Evolutionary conservation across 306 rosid genomes (phyloP), one percentile per base, ranked within the genome.

Genomic region (Vigna reflexopilosa): DNA sequence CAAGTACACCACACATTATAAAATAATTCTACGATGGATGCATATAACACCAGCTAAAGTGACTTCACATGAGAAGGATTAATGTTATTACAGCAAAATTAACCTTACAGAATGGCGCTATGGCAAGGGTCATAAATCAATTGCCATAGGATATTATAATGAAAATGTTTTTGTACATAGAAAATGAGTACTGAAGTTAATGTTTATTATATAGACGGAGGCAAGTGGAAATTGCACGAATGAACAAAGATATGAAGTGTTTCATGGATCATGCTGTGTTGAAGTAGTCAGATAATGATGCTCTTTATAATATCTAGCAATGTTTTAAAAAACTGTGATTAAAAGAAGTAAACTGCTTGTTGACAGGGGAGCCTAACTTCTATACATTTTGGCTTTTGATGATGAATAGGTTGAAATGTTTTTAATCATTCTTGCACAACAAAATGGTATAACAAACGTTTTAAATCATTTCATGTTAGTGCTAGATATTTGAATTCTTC

Each of bases 101-200:
- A 58, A 14, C 15, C 13, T 76, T 81, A 81, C 77, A 2, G 24
- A 69, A 7, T 1, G 65, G 67, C 61, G 76, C 52, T 56, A 75
- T 44, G 72, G 77, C 54, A 74, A 47, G 67, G 48, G 56, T 26
- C 57, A 59, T 5, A 38, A 19, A 26, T 22, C 1, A 51, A 15
- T 48, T 32, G 30, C 17, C 26, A 20, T 12, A 5, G 11, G 22
- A 14, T 42, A 9, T 26, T 34, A 9, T 20, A 66, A 75, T 47
- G 58, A 67, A 7, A 57, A 62, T 61, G 9, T 81, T 3, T 26
- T 57, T 55, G 19, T 50, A 36, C 34, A 12, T 1, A 5, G 16
- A 26, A 38, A 72, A 40, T 11, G 9, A n/a, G 6, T 22, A 0
- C 32, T 8, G 5, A 62, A 50, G 77, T 79, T 56, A 70, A 61